Percentiles rank a stretch among this genome's conserved stretches.
These are phyloP conservation scores for Vittaforma corneae DNA, from an alignment of 371 early-diverging fungal species.

Conservation along the genomic window DNA sequence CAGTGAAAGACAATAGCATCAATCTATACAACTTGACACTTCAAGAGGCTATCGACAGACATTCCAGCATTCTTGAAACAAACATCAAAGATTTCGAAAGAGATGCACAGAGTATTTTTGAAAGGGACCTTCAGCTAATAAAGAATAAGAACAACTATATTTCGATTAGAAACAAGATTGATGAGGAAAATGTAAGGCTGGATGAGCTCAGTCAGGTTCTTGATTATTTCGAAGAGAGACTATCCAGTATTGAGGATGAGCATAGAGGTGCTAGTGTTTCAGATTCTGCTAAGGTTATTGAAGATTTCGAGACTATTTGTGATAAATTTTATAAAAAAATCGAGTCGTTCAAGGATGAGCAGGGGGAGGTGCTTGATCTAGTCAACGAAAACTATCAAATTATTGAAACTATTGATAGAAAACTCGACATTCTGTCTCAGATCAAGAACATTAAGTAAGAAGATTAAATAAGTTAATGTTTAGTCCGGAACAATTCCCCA, in stretches of 20 bases:
- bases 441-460: too few relatives aligned
- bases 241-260: slow-evolving; percentile 6
- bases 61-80: slow-evolving; percentile 43
- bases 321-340: slow-evolving; percentile 45
- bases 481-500: too few relatives aligned
- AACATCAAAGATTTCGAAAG: slow-evolving; percentile 43
- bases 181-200: slow-evolving; percentile 34
- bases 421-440: slow-evolving; percentile 41
- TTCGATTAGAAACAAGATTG: slow-evolving; percentile 22
- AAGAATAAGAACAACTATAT: slow-evolving; percentile 43
- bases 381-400: slow-evolving; percentile 51
- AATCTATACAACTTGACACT: slow-evolving; percentile 39
- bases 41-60: slow-evolving; percentile 42
- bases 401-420: slow-evolving; percentile 38
- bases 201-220: slow-evolving; percentile 42
- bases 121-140: slow-evolving; percentile 46
- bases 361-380: slow-evolving; percentile 50
- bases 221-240: slow-evolving; percentile 40
- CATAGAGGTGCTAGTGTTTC: slow-evolving; percentile 1
- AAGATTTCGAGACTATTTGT: slow-evolving; percentile 45
- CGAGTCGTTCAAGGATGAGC: slow-evolving; percentile 43
- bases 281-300: slow-evolving; percentile 18
- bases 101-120: slow-evolving; percentile 44
- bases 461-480: too few relatives aligned
- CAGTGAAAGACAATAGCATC: slow-evolving; percentile 23